Evolutionary conservation across 2,329 filamentous ascomycete genomes (phyloP).

Genomic region (Karstenula rhodostoma): DNA sequence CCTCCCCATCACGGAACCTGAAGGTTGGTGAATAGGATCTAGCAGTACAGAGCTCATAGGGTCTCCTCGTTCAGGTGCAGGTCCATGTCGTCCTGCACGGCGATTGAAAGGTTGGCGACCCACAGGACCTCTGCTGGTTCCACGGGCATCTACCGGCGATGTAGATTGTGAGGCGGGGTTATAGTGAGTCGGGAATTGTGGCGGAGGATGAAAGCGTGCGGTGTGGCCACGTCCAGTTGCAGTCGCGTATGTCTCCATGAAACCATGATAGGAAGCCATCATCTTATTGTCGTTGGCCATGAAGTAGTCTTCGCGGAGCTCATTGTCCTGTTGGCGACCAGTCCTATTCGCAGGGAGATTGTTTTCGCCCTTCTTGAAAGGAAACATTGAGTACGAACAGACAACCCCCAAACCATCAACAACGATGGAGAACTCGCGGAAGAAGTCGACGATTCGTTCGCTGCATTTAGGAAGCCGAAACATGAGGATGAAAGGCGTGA

Average conservation of each 20-base stretch:
- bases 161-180: constrained; percentile 50
- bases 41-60: constrained; percentile 77
- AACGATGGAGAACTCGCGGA: constrained; percentile 95
- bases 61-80: constrained; percentile 50
- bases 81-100: constrained; percentile 33
- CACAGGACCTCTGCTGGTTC: constrained; percentile 36
- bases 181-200: constrained; percentile 75
- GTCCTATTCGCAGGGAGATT: constrained; percentile 54
- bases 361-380: constrained; percentile 84
- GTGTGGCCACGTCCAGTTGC: constrained; percentile 42
- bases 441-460: constrained; percentile 95
- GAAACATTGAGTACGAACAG: constrained; percentile 96
- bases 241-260: constrained; percentile 82
- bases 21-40: constrained; percentile 78
- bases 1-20: constrained; percentile 55
- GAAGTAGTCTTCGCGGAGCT: constrained; percentile 88
- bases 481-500: constrained; percentile 88
- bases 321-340: constrained; percentile 58
- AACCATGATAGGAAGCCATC: constrained; percentile 95
- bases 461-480: constrained; percentile 86
- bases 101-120: constrained; percentile 35
- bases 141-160: constrained; percentile 56
- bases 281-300: constrained; percentile 97
- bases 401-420: constrained; percentile 96
- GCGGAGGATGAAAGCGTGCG: constrained; percentile 74